These are phyloP conservation scores for Purshia tridentata DNA, from an alignment of 306 rosid genomes.

Conservation along the genomic window DNA sequence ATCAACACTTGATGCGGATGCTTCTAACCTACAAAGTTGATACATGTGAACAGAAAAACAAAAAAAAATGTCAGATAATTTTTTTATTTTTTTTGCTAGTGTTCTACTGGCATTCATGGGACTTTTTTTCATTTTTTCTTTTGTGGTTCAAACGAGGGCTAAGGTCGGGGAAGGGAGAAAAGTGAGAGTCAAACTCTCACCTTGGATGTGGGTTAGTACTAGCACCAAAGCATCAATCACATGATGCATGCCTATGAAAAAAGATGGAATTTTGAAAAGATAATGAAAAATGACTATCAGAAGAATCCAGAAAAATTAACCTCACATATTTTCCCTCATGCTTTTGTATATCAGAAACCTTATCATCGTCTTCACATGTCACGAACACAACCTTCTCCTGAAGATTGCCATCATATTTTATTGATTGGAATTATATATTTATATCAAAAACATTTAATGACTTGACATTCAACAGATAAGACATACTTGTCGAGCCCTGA, in stretches of 20 bases:
- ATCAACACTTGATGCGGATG: slow-evolving; percentile 64
- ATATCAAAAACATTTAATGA: slow-evolving; percentile 1
- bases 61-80: slow-evolving; percentile 20
- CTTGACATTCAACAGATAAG: slow-evolving; percentile 21
- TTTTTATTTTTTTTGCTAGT: neutral
- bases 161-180: neutral
- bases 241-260: slow-evolving; percentile 10
- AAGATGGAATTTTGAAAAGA: slow-evolving; percentile 25
- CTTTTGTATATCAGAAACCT: slow-evolving; percentile 49
- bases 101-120: neutral
- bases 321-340: slow-evolving; percentile 62
- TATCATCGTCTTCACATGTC: slow-evolving; percentile 89
- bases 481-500: slow-evolving; percentile 93
- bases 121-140: neutral
- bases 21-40: slow-evolving; percentile 71
- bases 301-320: slow-evolving; percentile 36
- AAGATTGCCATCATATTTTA: slow-evolving; percentile 30
- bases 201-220: neutral
- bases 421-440: slow-evolving; percentile 2
- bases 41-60: slow-evolving; percentile 7
- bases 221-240: slow-evolving; percentile 1
- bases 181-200: neutral
- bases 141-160: no score
- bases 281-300: neutral
- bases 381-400: slow-evolving; percentile 96